Evolutionary conservation across 306 rosid genomes (phyloP).

Genomic region (Phaseolus lunatus): DNA sequence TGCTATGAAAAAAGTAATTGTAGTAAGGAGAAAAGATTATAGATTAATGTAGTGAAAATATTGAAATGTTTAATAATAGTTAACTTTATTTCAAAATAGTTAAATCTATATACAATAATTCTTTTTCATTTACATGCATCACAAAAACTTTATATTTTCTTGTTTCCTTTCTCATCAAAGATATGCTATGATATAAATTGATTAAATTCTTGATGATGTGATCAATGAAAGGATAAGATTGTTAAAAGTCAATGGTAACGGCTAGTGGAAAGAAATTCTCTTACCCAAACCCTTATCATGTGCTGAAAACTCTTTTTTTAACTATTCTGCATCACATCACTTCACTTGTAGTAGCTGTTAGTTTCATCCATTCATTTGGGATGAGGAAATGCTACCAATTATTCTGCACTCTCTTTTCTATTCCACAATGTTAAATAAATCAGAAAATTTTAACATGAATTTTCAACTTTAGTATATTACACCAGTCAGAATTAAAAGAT

Average conservation of each 20-base stretch:
- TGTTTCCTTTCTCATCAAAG: neutral
- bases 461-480: too few species aligned
- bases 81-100: too few species aligned
- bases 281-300: neutral
- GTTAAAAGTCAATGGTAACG: slow-evolving; percentile 19
- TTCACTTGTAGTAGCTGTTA: neutral
- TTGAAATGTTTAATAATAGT: too few species aligned
- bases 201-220: neutral
- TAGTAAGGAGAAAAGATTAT: too few species aligned
- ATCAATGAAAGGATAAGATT: slow-evolving; percentile 5
- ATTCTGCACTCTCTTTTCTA: too few species aligned
- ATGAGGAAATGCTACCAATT: too few species aligned
- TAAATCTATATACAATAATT: too few species aligned
- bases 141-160: neutral
- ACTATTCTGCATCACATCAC: neutral
- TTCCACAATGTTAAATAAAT: too few species aligned
- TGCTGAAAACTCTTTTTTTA: neutral
- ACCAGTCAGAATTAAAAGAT: too few species aligned
- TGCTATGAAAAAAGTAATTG: too few species aligned
- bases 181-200: neutral
- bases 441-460: too few species aligned
- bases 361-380: neutral
- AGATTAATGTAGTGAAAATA: too few species aligned
- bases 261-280: neutral
- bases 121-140: neutral